phyloP scores from a whole-genome alignment of 73 alveolate genomes.

The Halteria grandinella region DNA sequence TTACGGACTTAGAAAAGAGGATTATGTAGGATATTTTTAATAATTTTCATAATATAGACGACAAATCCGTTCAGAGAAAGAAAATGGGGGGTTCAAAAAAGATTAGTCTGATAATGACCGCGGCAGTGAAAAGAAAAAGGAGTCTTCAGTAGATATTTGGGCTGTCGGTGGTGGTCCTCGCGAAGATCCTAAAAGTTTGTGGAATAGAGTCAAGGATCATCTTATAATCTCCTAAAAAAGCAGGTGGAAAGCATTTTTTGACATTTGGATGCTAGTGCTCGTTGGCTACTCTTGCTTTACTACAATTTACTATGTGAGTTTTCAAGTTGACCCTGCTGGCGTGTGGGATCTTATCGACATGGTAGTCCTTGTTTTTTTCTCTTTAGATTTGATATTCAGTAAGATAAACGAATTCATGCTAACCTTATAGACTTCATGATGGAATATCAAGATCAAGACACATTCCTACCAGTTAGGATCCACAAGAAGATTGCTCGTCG shows the following conservation, averaged over 20 bases:
- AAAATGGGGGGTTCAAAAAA: too few species aligned
- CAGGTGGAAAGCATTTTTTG: constrained; percentile 52
- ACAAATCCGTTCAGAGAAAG: too few species aligned
- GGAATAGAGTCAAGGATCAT: too few species aligned
- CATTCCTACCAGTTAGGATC: constrained; percentile 67
- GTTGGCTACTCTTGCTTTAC: constrained; percentile 68
- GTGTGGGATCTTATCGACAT: constrained; percentile 6
- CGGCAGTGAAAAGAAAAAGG: too few species aligned
- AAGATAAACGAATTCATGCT: constrained; percentile 4
- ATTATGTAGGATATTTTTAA: not conserved
- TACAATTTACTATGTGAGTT: constrained; percentile 53
- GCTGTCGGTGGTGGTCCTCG: too few species aligned
- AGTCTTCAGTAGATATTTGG: too few species aligned
- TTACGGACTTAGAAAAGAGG: constrained; percentile 30
- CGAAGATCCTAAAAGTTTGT: too few species aligned
- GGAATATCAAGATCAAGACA: constrained; percentile 80
- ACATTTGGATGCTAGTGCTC: constrained; percentile 48
- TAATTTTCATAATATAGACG: not conserved
- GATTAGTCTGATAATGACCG: too few species aligned
- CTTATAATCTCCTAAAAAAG: constrained; percentile 34
- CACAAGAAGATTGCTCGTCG: constrained; percentile 72
- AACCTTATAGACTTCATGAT: constrained; percentile 64
- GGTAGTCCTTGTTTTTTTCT: constrained; percentile 46
- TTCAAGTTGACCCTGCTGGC: constrained; percentile 17
- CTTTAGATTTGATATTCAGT: constrained; percentile 35